Evolutionary conservation across 306 rosid genomes (phyloP), one percentile per base, ranked within the genome.

Genomic region (Trifolium dubium): DNA sequence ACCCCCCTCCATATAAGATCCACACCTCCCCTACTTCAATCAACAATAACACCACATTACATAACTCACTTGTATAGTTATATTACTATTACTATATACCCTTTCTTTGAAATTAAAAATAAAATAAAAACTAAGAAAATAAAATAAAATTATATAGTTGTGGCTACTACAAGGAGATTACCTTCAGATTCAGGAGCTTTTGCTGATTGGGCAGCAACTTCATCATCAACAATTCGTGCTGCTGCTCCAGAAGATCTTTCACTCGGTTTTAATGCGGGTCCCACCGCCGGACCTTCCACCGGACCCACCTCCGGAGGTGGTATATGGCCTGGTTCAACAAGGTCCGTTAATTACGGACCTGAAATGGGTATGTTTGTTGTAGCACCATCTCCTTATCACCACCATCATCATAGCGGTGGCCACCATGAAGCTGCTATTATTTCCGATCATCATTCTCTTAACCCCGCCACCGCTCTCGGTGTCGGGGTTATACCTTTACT

Each of bases 121-220:
- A 23, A 1, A 23, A 23, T 23, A 2, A 18, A 8, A 8, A 53
- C 2, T 3, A 5, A 34, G 6, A 34, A 34, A 32, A 31, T 31
- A 32, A 32, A 5, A 32, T 4, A 10, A 19, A 10, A 9, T 0
- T 9, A 19, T 4, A 37, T 60, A 31, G 96, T 88, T 89, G 97
- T 94, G 98, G 98, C 98, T 91, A 94, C 98, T 86, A 87, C 97
- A 84, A 89, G 97, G 91, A 86, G 97, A 80, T 73, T 89, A 44
- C 86, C 94, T 74, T 93, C 97, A 39, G 98, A 91, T 82, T 88
- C 98, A 41, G 97, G 97, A 43, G 98, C 97, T 35, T 94, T 91
- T 46, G 96, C 96, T 1, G 98, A 91, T 71, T 94, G 98, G 98
- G 91, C 86, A 49, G 84, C 89, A 13, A 58, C 97, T 2, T 71